Evolutionary conservation across 176 grass and related monocot species (phyloP), one percentile per base, ranked within the genome.

Genomic region (Areca catechu): DNA sequence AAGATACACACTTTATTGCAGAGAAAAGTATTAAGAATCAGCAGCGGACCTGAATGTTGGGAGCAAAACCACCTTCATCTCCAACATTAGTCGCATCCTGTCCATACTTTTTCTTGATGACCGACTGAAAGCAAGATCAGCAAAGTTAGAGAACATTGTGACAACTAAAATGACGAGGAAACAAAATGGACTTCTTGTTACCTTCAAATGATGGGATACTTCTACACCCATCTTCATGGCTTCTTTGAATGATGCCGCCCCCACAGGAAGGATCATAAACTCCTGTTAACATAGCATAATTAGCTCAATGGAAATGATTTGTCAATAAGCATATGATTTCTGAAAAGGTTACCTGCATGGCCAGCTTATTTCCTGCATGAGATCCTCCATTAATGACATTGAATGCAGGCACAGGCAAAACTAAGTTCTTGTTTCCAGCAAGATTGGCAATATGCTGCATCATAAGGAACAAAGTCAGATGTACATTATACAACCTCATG

Each of bases 61-160:
- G 92, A 69, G 92, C 92, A 74, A 96, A 96, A 75, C 92, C 92
- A 71, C 92, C 92, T 80, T 96, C 92, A 68, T 96, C 92, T 54
- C 92, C 92, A 34, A 96, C 86, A 75, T 96, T 96, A 50, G 86
- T 90, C 50, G 92, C 92, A 80, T 96, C 92, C 20, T 88, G 92
- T 21, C 92, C 92, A 9, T 96, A 96, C 77, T 96, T 96, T 83
- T 96, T 96, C 86, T 96, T 96, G 72, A 96, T 96, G 54, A 96
- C 80, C 76, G 83, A 63, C 89, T 61, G 23, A 56, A 73, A 72
- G 34, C 1, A 65, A 43, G 17, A 25, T 20, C 5, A 63, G 7
- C 4, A 18, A 56, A 69, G 2, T 43, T 3, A 43, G 34, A 14
- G 2, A 43, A 12, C 9, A 43, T 0, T 3, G 2, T 43, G 1